Conservation (phyloP, 768 basidiomycete species). For the Amanita exitialis region DNA sequence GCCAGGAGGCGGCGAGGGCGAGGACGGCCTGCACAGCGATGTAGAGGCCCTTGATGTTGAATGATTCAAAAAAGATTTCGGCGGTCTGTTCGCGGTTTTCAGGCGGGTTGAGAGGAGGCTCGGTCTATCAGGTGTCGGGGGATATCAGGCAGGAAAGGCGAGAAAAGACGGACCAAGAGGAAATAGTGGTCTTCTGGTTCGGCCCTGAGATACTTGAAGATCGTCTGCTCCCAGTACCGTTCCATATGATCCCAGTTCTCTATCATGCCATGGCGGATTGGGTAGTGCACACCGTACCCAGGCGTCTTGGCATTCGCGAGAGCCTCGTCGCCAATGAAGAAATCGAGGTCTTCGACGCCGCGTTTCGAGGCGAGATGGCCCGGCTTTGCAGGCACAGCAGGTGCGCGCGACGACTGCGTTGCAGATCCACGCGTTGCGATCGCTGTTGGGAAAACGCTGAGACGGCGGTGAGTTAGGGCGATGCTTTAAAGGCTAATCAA, state of each 20-base stretch:
- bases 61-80: constrained; percentile 99
- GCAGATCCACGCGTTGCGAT: constrained; percentile 84
- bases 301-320: constrained; percentile 92
- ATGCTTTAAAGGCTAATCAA: constrained; percentile 5
- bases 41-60: constrained; percentile 97
- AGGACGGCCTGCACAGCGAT: constrained; percentile 99
- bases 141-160: background rate
- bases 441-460: constrained; percentile 93
- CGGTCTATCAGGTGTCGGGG: constrained; percentile 51
- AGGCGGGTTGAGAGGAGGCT: constrained; percentile 94
- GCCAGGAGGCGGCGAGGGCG: constrained; percentile 96
- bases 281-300: constrained; percentile 90
- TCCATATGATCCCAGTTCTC: constrained; percentile 99
- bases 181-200: constrained; percentile 99
- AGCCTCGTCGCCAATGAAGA: constrained; percentile 99
- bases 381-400: constrained; percentile 75
- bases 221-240: constrained; percentile 98
- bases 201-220: constrained; percentile 98
- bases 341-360: constrained; percentile 97
- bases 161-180: constrained; percentile 60
- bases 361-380: constrained; percentile 93
- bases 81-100: constrained; percentile 99
- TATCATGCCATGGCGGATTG: constrained; percentile 95
- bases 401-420: constrained; percentile 53
- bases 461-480: constrained; percentile 2